A percentile compares a stretch with the other conserved stretches of the same genome.
Evolutionary conservation across 208 protist species (phyloP).

Genomic region (Polymyxa betae): DNA sequence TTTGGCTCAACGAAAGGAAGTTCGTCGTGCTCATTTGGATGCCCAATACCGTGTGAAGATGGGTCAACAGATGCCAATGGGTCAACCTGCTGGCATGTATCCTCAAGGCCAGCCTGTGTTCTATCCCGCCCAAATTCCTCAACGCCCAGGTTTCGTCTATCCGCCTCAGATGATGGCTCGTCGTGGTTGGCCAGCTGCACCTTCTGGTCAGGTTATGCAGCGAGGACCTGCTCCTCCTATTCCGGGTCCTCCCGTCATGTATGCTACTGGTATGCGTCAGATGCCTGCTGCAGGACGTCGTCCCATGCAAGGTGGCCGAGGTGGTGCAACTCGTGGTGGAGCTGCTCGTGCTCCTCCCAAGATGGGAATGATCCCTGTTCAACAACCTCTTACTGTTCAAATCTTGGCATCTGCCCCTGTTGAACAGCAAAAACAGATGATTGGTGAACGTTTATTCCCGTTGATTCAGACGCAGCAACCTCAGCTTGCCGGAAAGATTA

Average conservation of each 20-base stretch:
- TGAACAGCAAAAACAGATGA: slow-evolving; percentile 85
- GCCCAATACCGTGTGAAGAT: slow-evolving; percentile 78
- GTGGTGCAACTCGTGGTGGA: not conserved
- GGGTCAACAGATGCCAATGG: slow-evolving; percentile 48
- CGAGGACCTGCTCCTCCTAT: not conserved
- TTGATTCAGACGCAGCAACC: slow-evolving; percentile 85
- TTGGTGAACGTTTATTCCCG: slow-evolving; percentile 93
- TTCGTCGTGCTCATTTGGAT: slow-evolving; percentile 89
- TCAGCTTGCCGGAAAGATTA: slow-evolving; percentile 93
- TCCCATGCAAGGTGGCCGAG: not conserved
- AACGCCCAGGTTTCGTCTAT: slow-evolving; percentile 32
- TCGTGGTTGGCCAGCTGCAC: slow-evolving; percentile 7
- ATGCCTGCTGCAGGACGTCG: not conserved
- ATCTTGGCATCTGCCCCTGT: slow-evolving; percentile 66
- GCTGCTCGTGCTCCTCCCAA: slow-evolving; percentile 21
- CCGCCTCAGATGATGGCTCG: slow-evolving; percentile 55
- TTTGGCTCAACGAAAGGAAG: slow-evolving; percentile 93
- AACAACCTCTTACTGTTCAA: slow-evolving; percentile 65
- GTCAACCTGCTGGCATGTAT: not conserved
- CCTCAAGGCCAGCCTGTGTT: slow-evolving; percentile 53
- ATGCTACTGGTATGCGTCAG: slow-evolving; percentile 2
- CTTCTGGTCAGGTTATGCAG: slow-evolving; percentile 42
- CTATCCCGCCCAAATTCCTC: not conserved
- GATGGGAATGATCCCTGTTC: slow-evolving; percentile 25
- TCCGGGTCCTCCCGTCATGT: slow-evolving; percentile 46